phyloP scores from a whole-genome alignment of 2,329 filamentous ascomycete genomes.

The Fusarium begoniae region DNA sequence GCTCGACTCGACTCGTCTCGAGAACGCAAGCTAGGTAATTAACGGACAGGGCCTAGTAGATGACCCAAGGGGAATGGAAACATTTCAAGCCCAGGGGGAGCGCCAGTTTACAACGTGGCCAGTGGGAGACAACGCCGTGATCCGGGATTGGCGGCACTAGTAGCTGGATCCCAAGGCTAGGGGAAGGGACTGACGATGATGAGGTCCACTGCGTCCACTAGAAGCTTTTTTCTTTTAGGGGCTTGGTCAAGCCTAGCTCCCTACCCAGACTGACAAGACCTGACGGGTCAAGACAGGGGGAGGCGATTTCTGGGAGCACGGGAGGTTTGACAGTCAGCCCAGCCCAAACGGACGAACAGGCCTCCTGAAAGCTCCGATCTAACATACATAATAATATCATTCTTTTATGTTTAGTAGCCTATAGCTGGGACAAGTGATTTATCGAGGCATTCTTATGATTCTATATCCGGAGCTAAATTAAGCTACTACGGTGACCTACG shows the following conservation, averaged over 20 bases:
- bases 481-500: conserved; percentile 11
- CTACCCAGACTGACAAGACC: not conserved
- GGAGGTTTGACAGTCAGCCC: not conserved
- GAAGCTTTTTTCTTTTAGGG: conserved; percentile 35
- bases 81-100: conserved; percentile 22
- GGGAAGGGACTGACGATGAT: conserved; percentile 19
- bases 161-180: conserved; percentile 11
- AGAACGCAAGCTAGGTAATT: not conserved
- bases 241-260: not conserved
- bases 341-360: not conserved
- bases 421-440: conserved; percentile 4
- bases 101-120: conserved; percentile 30
- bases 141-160: conserved; percentile 36
- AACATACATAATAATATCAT: not conserved
- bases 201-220: conserved; percentile 27
- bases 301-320: conserved; percentile 9
- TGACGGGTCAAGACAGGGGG: conserved; percentile 17
- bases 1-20: not conserved
- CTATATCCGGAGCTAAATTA: not conserved
- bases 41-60: not conserved
- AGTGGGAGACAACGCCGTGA: conserved; percentile 39
- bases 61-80: conserved; percentile 5
- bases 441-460: not conserved
- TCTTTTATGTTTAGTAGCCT: not conserved
- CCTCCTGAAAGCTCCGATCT: conserved; percentile 2